Evolutionary conservation across 2,329 filamentous ascomycete genomes (phyloP).

Genomic region (Paraconiothyrium brasiliense): DNA sequence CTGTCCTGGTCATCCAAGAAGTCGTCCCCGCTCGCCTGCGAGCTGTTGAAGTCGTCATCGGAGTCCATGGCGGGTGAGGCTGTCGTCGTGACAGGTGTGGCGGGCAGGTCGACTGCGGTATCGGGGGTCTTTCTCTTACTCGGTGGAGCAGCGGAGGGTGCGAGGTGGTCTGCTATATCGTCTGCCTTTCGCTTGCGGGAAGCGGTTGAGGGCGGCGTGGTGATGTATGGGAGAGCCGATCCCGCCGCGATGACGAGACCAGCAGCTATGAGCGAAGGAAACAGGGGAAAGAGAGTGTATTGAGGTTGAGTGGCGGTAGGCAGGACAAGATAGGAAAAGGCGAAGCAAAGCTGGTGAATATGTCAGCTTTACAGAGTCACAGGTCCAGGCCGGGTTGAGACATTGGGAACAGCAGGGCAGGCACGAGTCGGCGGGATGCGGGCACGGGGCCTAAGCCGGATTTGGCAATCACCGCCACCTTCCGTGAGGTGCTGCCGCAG

Average conservation of each 20-base stretch:
- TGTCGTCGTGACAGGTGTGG: slow-evolving; percentile 46
- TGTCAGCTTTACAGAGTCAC: slow-evolving; percentile 43
- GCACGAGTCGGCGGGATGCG: slow-evolving; percentile 19
- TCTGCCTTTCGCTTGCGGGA: slow-evolving; percentile 52
- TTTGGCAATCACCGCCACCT: slow-evolving; percentile 17
- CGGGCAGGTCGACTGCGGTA: slow-evolving; percentile 34
- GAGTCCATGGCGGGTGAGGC: slow-evolving; percentile 79
- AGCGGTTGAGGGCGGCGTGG: slow-evolving; percentile 44
- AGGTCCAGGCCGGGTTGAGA: slow-evolving; percentile 24
- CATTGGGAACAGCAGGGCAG: slow-evolving; percentile 13
- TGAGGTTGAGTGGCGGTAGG: slow-evolving; percentile 22
- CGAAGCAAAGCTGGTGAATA: slow-evolving; percentile 18
- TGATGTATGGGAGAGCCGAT: slow-evolving; percentile 44
- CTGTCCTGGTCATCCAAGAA: slow-evolving; percentile 81
- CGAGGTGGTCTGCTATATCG: slow-evolving; percentile 42
- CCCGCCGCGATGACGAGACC: slow-evolving; percentile 54
- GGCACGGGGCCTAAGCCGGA: slow-evolving; percentile 19
- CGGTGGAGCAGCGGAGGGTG: slow-evolving; percentile 39
- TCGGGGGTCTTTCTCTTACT: slow-evolving; percentile 42
- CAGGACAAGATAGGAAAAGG: slow-evolving; percentile 11
- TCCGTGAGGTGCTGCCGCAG: slow-evolving; percentile 10
- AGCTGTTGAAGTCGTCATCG: slow-evolving; percentile 92
- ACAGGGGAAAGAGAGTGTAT: slow-evolving; percentile 15
- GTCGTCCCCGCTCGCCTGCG: slow-evolving; percentile 78
- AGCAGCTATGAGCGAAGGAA: slow-evolving; percentile 31